Conservation (phyloP, 352 stramenopile species). For the Phytophthora pluvialis region DNA sequence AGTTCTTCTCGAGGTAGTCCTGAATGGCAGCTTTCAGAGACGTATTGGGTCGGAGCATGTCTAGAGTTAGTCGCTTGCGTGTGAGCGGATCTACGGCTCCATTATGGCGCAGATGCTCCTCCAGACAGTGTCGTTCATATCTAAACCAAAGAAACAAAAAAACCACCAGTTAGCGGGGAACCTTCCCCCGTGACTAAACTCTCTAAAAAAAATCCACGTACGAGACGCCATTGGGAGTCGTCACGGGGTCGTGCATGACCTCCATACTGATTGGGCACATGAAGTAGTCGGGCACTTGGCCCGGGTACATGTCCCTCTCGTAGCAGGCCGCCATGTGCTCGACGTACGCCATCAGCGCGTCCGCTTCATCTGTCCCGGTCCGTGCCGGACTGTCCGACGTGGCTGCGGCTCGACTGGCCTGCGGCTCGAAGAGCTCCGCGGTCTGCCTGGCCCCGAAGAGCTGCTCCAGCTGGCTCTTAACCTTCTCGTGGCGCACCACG, state of each 20-base stretch:
- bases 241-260: constrained; percentile 81
- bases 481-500: constrained; percentile 47
- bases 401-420: constrained; percentile 9
- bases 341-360: constrained; percentile 68
- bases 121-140: constrained; percentile 72
- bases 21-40: constrained; percentile 73
- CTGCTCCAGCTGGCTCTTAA: constrained; percentile 46
- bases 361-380: constrained; percentile 31
- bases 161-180: constrained; percentile 2
- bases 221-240: constrained; percentile 81
- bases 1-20: constrained; percentile 75
- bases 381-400: not conserved
- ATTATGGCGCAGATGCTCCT: constrained; percentile 74
- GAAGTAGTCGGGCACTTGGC: constrained; percentile 80
- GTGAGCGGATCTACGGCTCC: constrained; percentile 77
- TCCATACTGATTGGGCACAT: constrained; percentile 87
- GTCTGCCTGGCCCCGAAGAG: constrained; percentile 42
- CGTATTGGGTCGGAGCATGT: constrained; percentile 80
- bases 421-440: constrained; percentile 28
- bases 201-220: constrained; percentile 34
- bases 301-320: constrained; percentile 55
- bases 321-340: constrained; percentile 55
- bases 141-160: constrained; percentile 17
- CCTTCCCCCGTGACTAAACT: not conserved
- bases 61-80: constrained; percentile 60